Conservation (phyloP, 108 stramenopile genomes). For the Thalassiosira profunda region DNA sequence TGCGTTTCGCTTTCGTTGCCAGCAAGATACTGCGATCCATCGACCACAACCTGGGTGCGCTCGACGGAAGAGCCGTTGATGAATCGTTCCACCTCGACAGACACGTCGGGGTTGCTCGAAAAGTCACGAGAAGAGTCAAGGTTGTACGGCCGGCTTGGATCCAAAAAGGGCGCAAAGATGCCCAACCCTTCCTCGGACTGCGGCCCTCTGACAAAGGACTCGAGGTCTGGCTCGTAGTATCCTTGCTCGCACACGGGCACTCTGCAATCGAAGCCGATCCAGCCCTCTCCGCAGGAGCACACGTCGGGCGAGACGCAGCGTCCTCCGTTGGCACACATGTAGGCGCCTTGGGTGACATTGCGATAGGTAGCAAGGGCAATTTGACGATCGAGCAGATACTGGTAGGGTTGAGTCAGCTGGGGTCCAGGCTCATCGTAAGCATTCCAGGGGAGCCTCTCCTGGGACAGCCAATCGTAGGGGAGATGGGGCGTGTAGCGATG, state of each 20-base stretch:
- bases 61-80: constrained; percentile 43
- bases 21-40: constrained; percentile 47
- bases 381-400: constrained; percentile 69
- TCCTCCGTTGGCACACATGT: constrained; percentile 90
- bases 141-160: constrained; percentile 37
- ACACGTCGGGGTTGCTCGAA: constrained; percentile 69
- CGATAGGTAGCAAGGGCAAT: constrained; percentile 59
- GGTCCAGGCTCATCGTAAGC: constrained; percentile 29
- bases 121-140: constrained; percentile 52
- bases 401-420: constrained; percentile 61
- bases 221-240: constrained; percentile 70
- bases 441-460: constrained; percentile 49
- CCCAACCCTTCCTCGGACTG: constrained; percentile 42
- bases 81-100: constrained; percentile 51
- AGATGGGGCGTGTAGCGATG: constrained; percentile 53
- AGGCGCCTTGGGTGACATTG: constrained; percentile 73
- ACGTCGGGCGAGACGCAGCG: constrained; percentile 74
- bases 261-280: constrained; percentile 92
- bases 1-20: constrained; percentile 32
- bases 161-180: constrained; percentile 63
- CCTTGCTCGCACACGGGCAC: constrained; percentile 86
- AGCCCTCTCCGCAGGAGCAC: constrained; percentile 79
- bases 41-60: constrained; percentile 9
- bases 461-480: constrained; percentile 61
- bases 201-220: constrained; percentile 58